These are phyloP conservation scores for Nicotiana tomentosiformis DNA, from an alignment of 257 asterid genomes.

Conservation along the genomic window DNA sequence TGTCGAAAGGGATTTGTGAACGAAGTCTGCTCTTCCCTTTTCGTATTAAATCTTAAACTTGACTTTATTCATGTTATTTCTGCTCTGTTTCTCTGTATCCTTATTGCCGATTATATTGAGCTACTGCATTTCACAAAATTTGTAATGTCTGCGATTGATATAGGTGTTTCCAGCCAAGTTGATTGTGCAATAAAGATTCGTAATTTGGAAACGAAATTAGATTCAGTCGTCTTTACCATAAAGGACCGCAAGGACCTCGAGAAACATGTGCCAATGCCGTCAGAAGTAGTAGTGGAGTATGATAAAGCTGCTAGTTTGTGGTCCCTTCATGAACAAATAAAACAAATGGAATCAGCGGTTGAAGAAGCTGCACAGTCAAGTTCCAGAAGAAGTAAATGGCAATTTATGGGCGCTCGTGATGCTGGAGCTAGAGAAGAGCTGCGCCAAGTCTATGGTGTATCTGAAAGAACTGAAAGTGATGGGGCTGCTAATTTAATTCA, in stretches of 20 bases:
- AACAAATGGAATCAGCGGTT: conserved; percentile 85
- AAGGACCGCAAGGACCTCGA: conserved; percentile 95
- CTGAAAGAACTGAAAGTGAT: conserved; percentile 98
- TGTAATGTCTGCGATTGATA: background rate
- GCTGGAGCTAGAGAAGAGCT: conserved; percentile 95
- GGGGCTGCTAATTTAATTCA: conserved; percentile 97
- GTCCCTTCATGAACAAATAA: conserved; percentile 95
- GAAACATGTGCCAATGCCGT: conserved; percentile 97
- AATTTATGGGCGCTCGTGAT: conserved; percentile 99
- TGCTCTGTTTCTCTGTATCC: background rate
- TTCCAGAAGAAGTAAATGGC: conserved; percentile 97
- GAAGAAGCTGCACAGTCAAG: conserved; percentile 95
- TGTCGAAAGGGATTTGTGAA: background rate
- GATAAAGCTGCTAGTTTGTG: conserved; percentile 93
- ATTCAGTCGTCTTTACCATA: conserved; percentile 83
- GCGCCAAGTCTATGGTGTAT: conserved; percentile 95
- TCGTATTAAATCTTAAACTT: background rate
- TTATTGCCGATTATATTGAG: background rate
- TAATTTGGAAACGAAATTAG: conserved; percentile 87
- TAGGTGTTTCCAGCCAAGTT: conserved; percentile 98
- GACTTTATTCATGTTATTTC: background rate
- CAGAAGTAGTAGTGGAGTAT: conserved; percentile 88
- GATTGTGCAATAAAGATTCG: conserved; percentile 96
- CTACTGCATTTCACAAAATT: background rate
- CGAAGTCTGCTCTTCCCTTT: conserved; percentile 4